Base-by-base conservation (phyloP, 768 basidiomycete genomes). In the Termitomyces sp. region DNA sequence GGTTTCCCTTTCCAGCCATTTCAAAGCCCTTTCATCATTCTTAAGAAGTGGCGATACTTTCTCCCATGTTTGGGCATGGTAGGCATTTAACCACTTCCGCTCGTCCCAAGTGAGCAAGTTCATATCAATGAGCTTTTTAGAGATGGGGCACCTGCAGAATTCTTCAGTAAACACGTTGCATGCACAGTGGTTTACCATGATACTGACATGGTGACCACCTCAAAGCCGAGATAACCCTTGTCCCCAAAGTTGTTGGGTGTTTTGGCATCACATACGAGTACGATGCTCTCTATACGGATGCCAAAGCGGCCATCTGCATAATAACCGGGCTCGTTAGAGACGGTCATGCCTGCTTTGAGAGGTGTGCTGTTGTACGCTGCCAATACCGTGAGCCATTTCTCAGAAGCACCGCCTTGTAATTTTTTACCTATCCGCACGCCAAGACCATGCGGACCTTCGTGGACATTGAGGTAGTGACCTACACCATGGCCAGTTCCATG, bases 401-500 rank as follows among this genome's bases (percentile, higher is more conserved):
- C 31, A 21, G 8, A 11, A 23, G 8, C 19, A 44, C 5, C 30
- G 30, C 5, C 3, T 19, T 10, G 5, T 12, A 19, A 23, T 35
- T 31, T 53, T 63, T 33, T 59, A 78, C 77, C 68, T 59, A 84
- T 82, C 62, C 82, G 76, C 38, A 81, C 72, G 46, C 84, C 84
- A 54, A 86, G 83, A 6, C 83, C 83, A 35, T 87, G 84, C 3
- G 84, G 84, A 3, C 87, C 88, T 78, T 98, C 94, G 64, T 98
- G 95, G 0, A 98, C 95, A 59, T 97, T 97, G 53, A 98, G 72
- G 74, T 89, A 98, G 62, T 91, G 87, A 0, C 96, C 96, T 33
- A 99, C 89, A 35, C 97, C 96, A 63, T 98, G 96, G 0, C 94
- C 94, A 19, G 95, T 97, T 5, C 92, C 91, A 60, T 97, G 94